Conservation (phyloP, 2,329 filamentous ascomycete species). For the Colletotrichum phormii region DNA sequence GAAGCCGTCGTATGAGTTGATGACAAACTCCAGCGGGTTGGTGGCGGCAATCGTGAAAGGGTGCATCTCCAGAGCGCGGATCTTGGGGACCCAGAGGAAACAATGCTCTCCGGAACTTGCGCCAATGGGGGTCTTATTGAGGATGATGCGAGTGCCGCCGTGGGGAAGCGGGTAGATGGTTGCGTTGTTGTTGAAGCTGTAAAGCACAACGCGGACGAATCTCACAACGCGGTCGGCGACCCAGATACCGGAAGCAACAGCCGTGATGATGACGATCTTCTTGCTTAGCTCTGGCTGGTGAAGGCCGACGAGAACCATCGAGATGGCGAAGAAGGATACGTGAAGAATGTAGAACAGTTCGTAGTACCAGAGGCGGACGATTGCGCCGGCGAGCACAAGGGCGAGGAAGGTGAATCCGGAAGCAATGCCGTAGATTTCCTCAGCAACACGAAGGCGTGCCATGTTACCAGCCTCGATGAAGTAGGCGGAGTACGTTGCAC, state of each 20-base stretch:
- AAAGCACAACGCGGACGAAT: slow-evolving; percentile 53
- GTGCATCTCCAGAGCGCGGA: slow-evolving; percentile 69
- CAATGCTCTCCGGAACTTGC: slow-evolving; percentile 69
- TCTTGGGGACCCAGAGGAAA: slow-evolving; percentile 71
- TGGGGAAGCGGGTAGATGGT: slow-evolving; percentile 65
- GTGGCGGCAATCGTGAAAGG: slow-evolving; percentile 71
- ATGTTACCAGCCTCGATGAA: slow-evolving; percentile 48
- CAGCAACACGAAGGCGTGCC: slow-evolving; percentile 47
- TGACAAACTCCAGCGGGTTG: slow-evolving; percentile 67
- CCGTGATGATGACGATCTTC: slow-evolving; percentile 55
- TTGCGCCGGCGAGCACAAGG: slow-evolving; percentile 54
- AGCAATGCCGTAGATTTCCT: slow-evolving; percentile 61
- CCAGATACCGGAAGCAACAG: slow-evolving; percentile 61
- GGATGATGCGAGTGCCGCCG: slow-evolving; percentile 65
- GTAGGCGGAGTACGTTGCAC: slow-evolving; percentile 53
- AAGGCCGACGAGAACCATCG: slow-evolving; percentile 59
- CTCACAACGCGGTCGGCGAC: slow-evolving; percentile 62
- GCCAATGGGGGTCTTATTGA: slow-evolving; percentile 60
- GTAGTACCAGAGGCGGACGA: slow-evolving; percentile 62
- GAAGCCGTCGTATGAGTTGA: slow-evolving; percentile 68
- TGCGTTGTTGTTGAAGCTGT: slow-evolving; percentile 63
- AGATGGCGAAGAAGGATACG: slow-evolving; percentile 60
- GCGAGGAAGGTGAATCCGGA: slow-evolving; percentile 59
- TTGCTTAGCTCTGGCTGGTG: slow-evolving; percentile 61
- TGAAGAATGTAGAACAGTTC: slow-evolving; percentile 68